phyloP scores from a whole-genome alignment of 1,284 basidiomycete genomes.

The Heterobasidion annosum region DNA sequence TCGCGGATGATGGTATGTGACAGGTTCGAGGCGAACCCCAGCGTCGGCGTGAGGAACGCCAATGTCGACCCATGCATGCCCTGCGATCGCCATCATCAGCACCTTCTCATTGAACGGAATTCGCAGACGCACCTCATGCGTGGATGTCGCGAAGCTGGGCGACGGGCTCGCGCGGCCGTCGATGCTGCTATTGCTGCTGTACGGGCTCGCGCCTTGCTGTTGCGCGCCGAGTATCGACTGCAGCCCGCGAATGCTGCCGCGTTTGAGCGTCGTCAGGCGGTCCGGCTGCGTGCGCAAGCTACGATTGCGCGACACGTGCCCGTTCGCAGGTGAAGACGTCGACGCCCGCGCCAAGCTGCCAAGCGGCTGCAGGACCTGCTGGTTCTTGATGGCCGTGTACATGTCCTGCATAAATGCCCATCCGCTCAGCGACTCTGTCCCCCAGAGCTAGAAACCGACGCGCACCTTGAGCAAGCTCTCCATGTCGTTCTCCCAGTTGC shows the following conservation, averaged over 20 bases:
- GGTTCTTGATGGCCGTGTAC: constrained; percentile 83
- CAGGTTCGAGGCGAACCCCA: constrained; percentile 94
- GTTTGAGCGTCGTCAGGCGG: constrained; percentile 71
- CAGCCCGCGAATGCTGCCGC: constrained; percentile 82
- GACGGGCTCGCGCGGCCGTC: constrained; percentile 85
- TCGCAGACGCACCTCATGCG: constrained; percentile 66
- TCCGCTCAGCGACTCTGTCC: not conserved
- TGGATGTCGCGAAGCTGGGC: constrained; percentile 79
- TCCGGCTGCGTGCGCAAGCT: constrained; percentile 62
- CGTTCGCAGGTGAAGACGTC: constrained; percentile 44
- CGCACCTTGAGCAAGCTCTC: constrained; percentile 77
- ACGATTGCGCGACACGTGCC: constrained; percentile 49
- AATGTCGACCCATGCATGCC: constrained; percentile 25
- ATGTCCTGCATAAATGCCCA: constrained; percentile 62
- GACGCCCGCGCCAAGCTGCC: constrained; percentile 38
- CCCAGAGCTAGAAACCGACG: not conserved
- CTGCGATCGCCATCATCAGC: constrained; percentile 14
- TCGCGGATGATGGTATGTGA: constrained; percentile 96
- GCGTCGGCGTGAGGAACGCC: constrained; percentile 64
- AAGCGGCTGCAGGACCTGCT: constrained; percentile 84
- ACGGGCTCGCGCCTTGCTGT: constrained; percentile 52
- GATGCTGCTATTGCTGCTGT: constrained; percentile 72
- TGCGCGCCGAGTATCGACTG: constrained; percentile 61
- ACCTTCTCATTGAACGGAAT: not conserved
- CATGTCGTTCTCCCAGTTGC: constrained; percentile 79